Base-by-base conservation (phyloP, 257 asterid species). In the Petunia axillaris region DNA sequence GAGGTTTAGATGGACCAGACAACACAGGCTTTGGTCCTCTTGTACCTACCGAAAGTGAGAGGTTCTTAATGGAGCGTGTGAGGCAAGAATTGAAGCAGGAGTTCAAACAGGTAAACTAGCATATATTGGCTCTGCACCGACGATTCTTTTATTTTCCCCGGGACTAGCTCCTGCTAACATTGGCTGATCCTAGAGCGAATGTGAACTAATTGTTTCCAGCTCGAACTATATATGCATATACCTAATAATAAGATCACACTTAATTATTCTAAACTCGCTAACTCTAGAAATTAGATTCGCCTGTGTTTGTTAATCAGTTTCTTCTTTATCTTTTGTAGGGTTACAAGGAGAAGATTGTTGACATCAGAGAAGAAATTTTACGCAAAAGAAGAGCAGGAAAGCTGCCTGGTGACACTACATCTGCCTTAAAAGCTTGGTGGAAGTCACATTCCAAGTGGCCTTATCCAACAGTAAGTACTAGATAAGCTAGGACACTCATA, bases 361-460 rank as follows among this genome's bases (percentile, higher is more conserved):
- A 91, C 80, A 90, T 91, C 48, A 84, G 97, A 76, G 97, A 91
- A 77, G 97, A 91, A 80, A 91, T 91, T 80, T 81, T 91, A 75
- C 89, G 97, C 44, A 91, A 91, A 83, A 83, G 97, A 81, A 76
- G 94, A 87, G 97, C 97, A 4, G 97, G 97, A 78, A 91, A 91
- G 82, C 84, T 91, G 76, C 97, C 97, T 0, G 97, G 97, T 6
- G 94, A 91, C 67, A 91, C 97, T n/a, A 91, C 97, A 0, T 91
- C 93, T 2, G 93, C 90, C 79, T 85, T 91, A 81, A 91, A 91
- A 87, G 83, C 90, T 57, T 91, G 97, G 97, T 91, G 97, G 97
- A 93, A 90, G 38, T 83, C 93, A 39, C 97, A 91, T 78, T 86
- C 97, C 81, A 91, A 91, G 83, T 91, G 97, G 97, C 97, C 97